Evolutionary conservation across 2,329 filamentous ascomycete species (phyloP).

Genomic region (Aspergillus japonicus): DNA sequence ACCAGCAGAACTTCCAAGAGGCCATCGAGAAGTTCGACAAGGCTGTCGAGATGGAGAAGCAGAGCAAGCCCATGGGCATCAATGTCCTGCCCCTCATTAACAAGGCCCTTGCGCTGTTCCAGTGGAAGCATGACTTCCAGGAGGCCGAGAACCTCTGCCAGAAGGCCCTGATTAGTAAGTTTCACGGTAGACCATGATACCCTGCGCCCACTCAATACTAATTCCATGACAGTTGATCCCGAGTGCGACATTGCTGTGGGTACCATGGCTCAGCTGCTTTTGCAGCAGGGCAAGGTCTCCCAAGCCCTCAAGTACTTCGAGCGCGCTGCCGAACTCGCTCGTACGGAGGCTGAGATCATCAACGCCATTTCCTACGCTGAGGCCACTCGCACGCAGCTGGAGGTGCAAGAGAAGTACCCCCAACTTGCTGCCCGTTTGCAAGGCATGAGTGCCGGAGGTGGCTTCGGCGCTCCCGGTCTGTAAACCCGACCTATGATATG

Average conservation of each 20-base stretch:
- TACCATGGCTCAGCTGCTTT: slow-evolving; percentile 94
- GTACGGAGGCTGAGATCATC: slow-evolving; percentile 92
- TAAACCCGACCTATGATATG: slow-evolving; percentile 23
- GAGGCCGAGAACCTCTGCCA: slow-evolving; percentile 96
- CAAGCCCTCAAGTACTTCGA: slow-evolving; percentile 97
- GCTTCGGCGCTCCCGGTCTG: slow-evolving; percentile 36
- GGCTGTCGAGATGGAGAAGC: slow-evolving; percentile 98
- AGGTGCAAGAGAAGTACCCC: slow-evolving; percentile 84
- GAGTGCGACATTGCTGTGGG: slow-evolving; percentile 98
- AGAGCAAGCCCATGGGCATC: slow-evolving; percentile 89
- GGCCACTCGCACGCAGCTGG: slow-evolving; percentile 91
- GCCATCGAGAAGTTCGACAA: slow-evolving; percentile 98
- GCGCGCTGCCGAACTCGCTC: slow-evolving; percentile 86
- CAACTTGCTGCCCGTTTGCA: slow-evolving; percentile 72
- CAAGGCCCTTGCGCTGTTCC: slow-evolving; percentile 94
- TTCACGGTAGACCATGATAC: not conserved
- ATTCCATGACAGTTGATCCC: slow-evolving; percentile 71
- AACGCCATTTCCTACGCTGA: slow-evolving; percentile 97
- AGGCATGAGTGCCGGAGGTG: slow-evolving; percentile 50
- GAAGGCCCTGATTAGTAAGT: slow-evolving; percentile 93
- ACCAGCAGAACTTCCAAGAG: slow-evolving; percentile 93
- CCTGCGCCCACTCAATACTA: slow-evolving; percentile 8
- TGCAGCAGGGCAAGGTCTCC: slow-evolving; percentile 96
- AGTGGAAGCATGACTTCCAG: slow-evolving; percentile 95
- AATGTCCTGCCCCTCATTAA: slow-evolving; percentile 97